Conservation (phyloP, 306 rosid species). For the Medicago lupulina region DNA sequence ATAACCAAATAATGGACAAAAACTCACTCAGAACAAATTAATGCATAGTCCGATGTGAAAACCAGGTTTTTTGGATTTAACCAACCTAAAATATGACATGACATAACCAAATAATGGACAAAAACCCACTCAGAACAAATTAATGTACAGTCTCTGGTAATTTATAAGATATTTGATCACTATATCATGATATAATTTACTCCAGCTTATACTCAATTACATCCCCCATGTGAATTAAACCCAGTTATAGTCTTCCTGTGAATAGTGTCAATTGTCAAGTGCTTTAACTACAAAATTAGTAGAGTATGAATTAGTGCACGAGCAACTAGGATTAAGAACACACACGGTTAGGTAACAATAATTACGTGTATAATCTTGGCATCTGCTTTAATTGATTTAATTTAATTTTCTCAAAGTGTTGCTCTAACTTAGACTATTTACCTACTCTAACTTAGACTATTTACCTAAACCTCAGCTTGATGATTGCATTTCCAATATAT, state of each 20-base stretch:
- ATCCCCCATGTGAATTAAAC: background rate
- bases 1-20: no score
- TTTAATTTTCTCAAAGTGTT: no score
- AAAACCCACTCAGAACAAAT: background rate
- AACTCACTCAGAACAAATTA: no score
- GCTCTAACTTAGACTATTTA: no score
- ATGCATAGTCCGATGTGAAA: no score
- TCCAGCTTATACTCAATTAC: background rate
- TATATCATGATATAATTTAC: background rate
- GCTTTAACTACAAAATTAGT: background rate
- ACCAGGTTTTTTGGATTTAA: background rate
- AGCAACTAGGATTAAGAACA: background rate
- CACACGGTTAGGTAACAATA: no score
- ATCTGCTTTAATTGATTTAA: background rate
- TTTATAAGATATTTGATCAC: background rate
- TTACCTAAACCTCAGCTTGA: no score
- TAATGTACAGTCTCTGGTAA: background rate
- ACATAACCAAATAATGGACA: background rate
- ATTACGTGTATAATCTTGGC: no score
- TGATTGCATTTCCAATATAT: no score
- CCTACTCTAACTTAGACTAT: no score
- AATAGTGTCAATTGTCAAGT: background rate
- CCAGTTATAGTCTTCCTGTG: background rate
- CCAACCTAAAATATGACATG: background rate
- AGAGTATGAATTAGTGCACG: background rate